Evolutionary conservation across 106 monocot species (phyloP).

Genomic region (Narthecium ossifragum): DNA sequence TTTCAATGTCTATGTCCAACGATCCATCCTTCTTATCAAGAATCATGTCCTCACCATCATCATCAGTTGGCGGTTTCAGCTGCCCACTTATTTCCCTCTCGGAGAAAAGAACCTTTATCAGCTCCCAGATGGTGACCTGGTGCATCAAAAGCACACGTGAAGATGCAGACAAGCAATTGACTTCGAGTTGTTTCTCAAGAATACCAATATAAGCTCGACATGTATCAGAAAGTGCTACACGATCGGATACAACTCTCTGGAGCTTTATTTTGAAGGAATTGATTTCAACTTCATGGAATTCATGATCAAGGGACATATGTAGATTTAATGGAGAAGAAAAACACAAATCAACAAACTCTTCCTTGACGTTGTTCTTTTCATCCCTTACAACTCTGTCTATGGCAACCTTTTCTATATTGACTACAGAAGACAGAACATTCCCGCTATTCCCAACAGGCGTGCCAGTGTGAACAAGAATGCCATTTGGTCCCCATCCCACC

Average conservation of each 20-base stretch:
- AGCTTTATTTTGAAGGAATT: conserved; percentile 46
- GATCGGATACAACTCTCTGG: conserved; percentile 57
- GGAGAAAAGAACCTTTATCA: conserved; percentile 86
- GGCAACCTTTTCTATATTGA: conserved; percentile 74
- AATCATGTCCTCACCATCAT: conserved; percentile 53
- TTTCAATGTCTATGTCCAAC: conserved; percentile 61
- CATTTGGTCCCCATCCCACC: conserved; percentile 99
- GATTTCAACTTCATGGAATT: conserved; percentile 29
- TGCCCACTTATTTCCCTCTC: conserved; percentile 40
- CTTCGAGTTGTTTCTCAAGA: conserved; percentile 71
- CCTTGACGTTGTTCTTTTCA: conserved; percentile 61
- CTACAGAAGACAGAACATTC: conserved; percentile 63
- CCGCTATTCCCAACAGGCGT: conserved; percentile 46
- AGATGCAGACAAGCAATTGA: conserved; percentile 48
- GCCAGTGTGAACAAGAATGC: conserved; percentile 80
- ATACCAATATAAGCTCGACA: conserved; percentile 73
- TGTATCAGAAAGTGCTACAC: conserved; percentile 48
- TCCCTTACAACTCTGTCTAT: conserved; percentile 57
- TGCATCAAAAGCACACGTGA: conserved; percentile 78
- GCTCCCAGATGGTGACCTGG: conserved; percentile 83
- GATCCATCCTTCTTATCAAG: conserved; percentile 60
- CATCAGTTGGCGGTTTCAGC: conserved; percentile 24
- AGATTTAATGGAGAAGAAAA: conserved; percentile 63
- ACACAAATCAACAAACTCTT: conserved; percentile 70
- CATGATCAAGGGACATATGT: conserved; percentile 73